Base-by-base conservation (phyloP, 768 basidiomycete genomes). In the Amanita subjunquillea region DNA sequence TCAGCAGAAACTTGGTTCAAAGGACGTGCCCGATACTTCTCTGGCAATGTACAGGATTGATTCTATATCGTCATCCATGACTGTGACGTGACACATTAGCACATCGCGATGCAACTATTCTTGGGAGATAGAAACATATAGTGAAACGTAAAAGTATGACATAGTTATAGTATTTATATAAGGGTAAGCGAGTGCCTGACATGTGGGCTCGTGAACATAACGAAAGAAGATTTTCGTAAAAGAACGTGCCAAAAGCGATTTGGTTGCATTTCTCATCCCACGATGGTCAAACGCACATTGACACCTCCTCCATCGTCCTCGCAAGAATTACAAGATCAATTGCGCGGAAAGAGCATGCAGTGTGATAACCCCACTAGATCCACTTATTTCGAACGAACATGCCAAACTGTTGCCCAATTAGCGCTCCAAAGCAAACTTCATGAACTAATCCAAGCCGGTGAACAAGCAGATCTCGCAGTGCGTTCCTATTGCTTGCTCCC, bases 1-100 rank as follows among this genome's bases (percentile, higher is more conserved):
- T 20, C 42, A 41, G 45, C 48, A 55, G 32, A 37, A n/a, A 23
- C 50, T 27, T 29, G 40, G 22, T 50, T 36, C 13, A 36, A 34
- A 38, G 27, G 38, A 67, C 71, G 63, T 60, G 91, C 91, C 91
- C 73, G 87, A 92, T 50, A 94, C 76, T 72, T 94, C 92, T 38
- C 92, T 76, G n/a, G 81, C 85, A 57, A 95, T 83, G 67, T 90
- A 93, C 36, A 96, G 72, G 59, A 94, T 79, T 43, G 90, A 91
- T 67, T 94, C 87, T 55, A 94, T 85, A 62, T 93, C 91, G 55
- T 92, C 89, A 37, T 84, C 78, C 77, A 83, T 84, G 32, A 45
- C 59, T 25, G 25, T 37, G 10, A 20, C 37, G 36, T 38, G 47
- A 48, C 63, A 60, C 48, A 30, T 25, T 39, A 52, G n/a, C 56